Conservation (phyloP, 129 eudicot genomes). For the Sambucus nigra region DNA sequence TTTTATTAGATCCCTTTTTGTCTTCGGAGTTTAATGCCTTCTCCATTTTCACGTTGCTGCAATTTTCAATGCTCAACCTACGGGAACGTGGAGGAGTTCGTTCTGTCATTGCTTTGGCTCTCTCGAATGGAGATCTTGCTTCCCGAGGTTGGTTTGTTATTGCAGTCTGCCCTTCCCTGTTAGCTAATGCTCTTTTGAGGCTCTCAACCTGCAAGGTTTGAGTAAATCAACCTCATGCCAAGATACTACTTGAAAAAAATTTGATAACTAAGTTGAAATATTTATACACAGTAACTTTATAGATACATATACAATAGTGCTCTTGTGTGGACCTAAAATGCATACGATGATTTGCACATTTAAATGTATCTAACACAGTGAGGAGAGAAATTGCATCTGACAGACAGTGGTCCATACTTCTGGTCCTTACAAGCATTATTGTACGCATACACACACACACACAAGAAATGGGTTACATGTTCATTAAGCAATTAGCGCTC, state of each 20-base stretch:
- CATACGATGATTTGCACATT: too few species aligned
- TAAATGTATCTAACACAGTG: too few species aligned
- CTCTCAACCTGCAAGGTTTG: conserved; percentile 44
- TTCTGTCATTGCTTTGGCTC: conserved; percentile 29
- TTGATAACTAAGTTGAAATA: background rate
- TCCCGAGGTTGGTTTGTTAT: conserved; percentile 17
- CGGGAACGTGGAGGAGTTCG: conserved; percentile 49
- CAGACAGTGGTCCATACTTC: too few species aligned
- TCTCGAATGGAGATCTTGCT: conserved; percentile 32
- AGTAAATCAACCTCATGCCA: background rate
- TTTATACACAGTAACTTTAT: too few species aligned
- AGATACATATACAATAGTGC: too few species aligned
- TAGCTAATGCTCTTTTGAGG: conserved; percentile 49
- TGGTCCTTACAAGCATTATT: too few species aligned
- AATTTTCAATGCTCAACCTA: conserved; percentile 65
- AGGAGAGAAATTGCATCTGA: too few species aligned
- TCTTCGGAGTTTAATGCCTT: conserved; percentile 17
- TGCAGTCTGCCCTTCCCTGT: conserved; percentile 35
- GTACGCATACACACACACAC: too few species aligned
- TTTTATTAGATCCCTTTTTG: conserved; percentile 25
- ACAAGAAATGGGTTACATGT: too few species aligned
- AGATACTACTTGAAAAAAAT: too few species aligned
- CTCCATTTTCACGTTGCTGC: conserved; percentile 14
- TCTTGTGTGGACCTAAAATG: too few species aligned
- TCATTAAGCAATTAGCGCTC: too few species aligned